Conservation (phyloP, 345 rosid species). For the Firmiana major region DNA sequence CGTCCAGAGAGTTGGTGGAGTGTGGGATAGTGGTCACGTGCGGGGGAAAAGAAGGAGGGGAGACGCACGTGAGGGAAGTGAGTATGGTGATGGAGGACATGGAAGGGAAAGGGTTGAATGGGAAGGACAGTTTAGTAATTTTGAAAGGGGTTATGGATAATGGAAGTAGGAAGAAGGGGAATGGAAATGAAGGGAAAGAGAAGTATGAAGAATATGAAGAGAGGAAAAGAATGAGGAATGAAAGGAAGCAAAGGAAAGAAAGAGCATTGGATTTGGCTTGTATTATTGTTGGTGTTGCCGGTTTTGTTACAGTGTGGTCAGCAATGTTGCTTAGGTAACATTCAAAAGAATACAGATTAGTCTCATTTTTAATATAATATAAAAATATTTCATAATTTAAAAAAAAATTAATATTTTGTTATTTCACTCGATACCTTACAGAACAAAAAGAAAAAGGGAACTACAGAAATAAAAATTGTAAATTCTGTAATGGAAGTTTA, state of each 20-base stretch:
- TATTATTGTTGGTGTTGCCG: slow-evolving; percentile 33
- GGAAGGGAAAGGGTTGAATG: slow-evolving; percentile 64
- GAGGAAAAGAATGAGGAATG: slow-evolving; percentile 38
- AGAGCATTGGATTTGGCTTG: slow-evolving; percentile 30
- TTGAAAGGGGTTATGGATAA: slow-evolving; percentile 40
- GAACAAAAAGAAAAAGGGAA: too few species aligned
- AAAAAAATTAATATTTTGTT: too few species aligned
- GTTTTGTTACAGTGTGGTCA: slow-evolving; percentile 54
- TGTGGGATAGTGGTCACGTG: slow-evolving; percentile 36
- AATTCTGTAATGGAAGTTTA: too few species aligned
- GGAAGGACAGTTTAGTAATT: slow-evolving; percentile 64
- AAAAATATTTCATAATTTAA: too few species aligned
- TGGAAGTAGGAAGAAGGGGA: slow-evolving; percentile 22
- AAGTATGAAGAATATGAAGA: slow-evolving; percentile 28
- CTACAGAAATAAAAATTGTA: too few species aligned
- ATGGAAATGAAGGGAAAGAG: background rate
- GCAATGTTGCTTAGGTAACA: too few species aligned
- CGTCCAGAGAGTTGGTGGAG: slow-evolving; percentile 23
- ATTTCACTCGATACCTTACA: too few species aligned
- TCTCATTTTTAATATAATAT: too few species aligned
- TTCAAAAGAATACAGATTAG: too few species aligned
- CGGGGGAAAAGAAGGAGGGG: slow-evolving; percentile 57
- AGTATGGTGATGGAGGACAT: slow-evolving; percentile 69
- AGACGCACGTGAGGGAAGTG: slow-evolving; percentile 64
- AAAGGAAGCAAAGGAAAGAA: slow-evolving; percentile 32